Percentiles rank a stretch among this genome's conserved stretches.
Evolutionary conservation across 1,284 basidiomycete genomes (phyloP).

Genomic region (Anthracocystis setariae): DNA sequence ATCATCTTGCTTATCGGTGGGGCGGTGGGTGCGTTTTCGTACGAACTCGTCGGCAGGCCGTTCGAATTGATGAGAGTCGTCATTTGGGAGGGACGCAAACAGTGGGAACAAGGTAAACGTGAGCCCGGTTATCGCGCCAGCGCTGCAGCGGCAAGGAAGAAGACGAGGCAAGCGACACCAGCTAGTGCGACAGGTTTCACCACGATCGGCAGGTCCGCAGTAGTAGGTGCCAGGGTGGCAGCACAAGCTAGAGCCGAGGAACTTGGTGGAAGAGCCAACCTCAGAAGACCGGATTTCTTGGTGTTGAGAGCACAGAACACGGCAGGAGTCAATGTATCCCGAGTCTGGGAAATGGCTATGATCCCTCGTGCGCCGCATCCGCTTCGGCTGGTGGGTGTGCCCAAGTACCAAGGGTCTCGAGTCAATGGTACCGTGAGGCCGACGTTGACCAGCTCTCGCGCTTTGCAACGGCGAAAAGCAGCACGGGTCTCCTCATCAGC

Average conservation of each 20-base stretch:
- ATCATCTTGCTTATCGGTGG: slow-evolving; percentile 59
- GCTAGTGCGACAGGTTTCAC: slow-evolving; percentile 13
- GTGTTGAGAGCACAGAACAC: slow-evolving; percentile 28
- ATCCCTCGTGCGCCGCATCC: slow-evolving; percentile 35
- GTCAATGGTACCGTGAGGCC: slow-evolving; percentile 13
- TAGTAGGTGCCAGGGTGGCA: slow-evolving; percentile 27
- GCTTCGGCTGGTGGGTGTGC: slow-evolving; percentile 8
- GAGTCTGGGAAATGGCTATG: slow-evolving; percentile 26
- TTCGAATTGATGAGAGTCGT: slow-evolving; percentile 67
- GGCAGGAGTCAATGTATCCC: slow-evolving; percentile 16
- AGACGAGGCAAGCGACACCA: not conserved
- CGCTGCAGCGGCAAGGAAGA: slow-evolving; percentile 2
- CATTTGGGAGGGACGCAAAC: slow-evolving; percentile 64
- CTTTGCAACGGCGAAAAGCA: slow-evolving; percentile 14
- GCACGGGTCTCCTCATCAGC: not conserved
- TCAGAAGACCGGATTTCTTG: slow-evolving; percentile 21
- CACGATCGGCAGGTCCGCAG: slow-evolving; percentile 16
- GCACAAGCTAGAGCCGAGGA: slow-evolving; percentile 14
- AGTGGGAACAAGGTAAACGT: slow-evolving; percentile 59
- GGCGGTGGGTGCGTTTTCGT: slow-evolving; percentile 60
- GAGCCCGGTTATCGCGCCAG: slow-evolving; percentile 28
- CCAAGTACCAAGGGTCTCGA: not conserved
- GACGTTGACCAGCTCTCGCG: slow-evolving; percentile 26
- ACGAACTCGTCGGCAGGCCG: slow-evolving; percentile 66
- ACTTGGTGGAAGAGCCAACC: slow-evolving; percentile 8